Base-by-base conservation (phyloP, 805 yeast species). In the Myxozyma geophila region DNA sequence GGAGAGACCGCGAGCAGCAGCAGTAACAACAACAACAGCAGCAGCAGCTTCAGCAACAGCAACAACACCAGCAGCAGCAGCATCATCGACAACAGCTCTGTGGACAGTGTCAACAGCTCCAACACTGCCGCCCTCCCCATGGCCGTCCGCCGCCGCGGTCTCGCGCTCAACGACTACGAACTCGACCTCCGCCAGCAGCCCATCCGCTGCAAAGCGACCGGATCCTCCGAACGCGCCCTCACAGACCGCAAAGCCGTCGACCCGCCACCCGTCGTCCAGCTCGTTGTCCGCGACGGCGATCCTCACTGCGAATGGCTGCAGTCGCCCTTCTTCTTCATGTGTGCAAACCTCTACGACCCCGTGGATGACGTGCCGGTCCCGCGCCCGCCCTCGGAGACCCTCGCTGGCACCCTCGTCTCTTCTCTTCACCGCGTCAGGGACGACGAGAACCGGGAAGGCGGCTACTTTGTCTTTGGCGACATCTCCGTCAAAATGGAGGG, bases 401-500 rank as follows among this genome's bases (percentile, higher is more conserved):
- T 67, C 40, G 70, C 67, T 6, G 70, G 70, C 52, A 67, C 69
- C 37, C 62, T 67, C 19, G 70, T 66, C 17, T 66, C 70, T 12
- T 66, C 69, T 10, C 58, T 67, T 41, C 70, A 67, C 46, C 66
- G 70, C 19, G 66, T 67, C 21, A 63, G 66, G 35, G 67, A 66
- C 50, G 58, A 52, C 41, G 49, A 59, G 39, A 64, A 67, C 54
- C 48, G 36, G 36, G 70, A 67, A 19, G 70, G 69, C 41, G 70
- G 67, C 2, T 66, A 59, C 49, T 68, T 68, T 53, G 70, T 68
- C n/a, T 68, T 68, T 57, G 70, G 70, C 37, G 70, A 68, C 51
- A 50, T 68, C 41, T 43, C 58, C 35, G 61, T 67, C 54, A 59
- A 59, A 41, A 54, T 67, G 36, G 70, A 67, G 33, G 70, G 70